Conservation (phyloP, 192 early-diverging fungal genomes). For the Podila clonocystis region DNA sequence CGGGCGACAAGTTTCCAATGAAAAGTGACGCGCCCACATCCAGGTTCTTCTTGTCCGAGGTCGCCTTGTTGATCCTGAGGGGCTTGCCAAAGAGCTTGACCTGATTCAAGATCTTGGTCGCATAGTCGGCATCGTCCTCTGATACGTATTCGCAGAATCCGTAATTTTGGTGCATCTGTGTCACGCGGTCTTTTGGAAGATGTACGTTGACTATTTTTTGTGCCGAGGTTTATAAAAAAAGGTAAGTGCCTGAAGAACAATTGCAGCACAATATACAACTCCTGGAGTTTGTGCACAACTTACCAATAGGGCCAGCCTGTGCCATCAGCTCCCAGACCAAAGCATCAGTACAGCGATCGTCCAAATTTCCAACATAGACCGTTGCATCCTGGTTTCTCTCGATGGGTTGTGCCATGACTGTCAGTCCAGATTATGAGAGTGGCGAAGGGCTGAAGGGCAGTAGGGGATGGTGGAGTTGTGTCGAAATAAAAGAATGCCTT, state of each 20-base stretch:
- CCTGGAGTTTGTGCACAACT: not conserved
- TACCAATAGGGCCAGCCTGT: slow-evolving; percentile 94
- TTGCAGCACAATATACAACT: too few relatives aligned
- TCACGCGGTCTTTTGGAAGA: slow-evolving; percentile 97
- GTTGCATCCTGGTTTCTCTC: slow-evolving; percentile 99
- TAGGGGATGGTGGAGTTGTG: too few relatives aligned
- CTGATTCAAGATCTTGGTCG: slow-evolving; percentile 97
- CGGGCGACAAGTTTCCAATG: slow-evolving; percentile 95
- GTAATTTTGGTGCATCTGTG: slow-evolving; percentile 92
- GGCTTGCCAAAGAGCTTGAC: slow-evolving; percentile 96
- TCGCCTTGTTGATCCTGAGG: slow-evolving; percentile 95
- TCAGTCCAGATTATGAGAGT: too few relatives aligned
- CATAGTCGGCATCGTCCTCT: slow-evolving; percentile 96
- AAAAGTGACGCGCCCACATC: slow-evolving; percentile 98
- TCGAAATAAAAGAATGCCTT: too few relatives aligned
- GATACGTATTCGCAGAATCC: slow-evolving; percentile 96
- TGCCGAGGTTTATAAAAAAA: not conserved
- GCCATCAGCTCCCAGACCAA: slow-evolving; percentile 99
- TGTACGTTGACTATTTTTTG: slow-evolving; percentile 83
- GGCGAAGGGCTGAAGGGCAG: too few relatives aligned
- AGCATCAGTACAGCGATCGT: slow-evolving; percentile 91
- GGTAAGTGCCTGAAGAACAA: too few relatives aligned
- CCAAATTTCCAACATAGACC: slow-evolving; percentile 97
- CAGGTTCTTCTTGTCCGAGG: slow-evolving; percentile 81
- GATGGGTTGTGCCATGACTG: slow-evolving; percentile 45